Evolutionary conservation across 2,329 filamentous ascomycete genomes (phyloP).

Genomic region (Fusarium pseudocircinatum): DNA sequence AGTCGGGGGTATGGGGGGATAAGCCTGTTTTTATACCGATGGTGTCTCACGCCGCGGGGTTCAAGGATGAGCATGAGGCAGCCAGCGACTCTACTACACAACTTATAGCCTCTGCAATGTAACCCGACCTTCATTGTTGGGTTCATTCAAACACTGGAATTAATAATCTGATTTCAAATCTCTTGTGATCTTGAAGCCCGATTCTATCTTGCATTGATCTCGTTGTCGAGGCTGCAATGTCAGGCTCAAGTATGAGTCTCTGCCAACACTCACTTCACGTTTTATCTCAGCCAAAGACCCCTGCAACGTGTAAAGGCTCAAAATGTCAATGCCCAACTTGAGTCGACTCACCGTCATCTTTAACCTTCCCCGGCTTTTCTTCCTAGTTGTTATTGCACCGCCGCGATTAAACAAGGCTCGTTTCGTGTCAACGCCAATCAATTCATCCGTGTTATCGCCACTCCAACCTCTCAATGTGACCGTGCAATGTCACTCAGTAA

Average conservation of each 20-base stretch:
- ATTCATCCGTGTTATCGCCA: conserved; percentile 14
- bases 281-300: not conserved
- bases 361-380: conserved; percentile 11
- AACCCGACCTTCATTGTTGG: not conserved
- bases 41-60: conserved; percentile 21
- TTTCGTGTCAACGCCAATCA: conserved; percentile 9
- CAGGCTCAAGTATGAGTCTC: not conserved
- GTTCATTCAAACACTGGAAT: not conserved
- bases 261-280: not conserved
- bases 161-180: conserved; percentile 16
- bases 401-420: conserved; percentile 6
- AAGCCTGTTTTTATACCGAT: conserved; percentile 41
- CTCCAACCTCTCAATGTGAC: conserved; percentile 25
- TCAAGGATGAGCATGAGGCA: conserved; percentile 18
- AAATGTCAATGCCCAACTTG: conserved; percentile 28
- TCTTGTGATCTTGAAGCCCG: not conserved
- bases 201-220: conserved; percentile 11
- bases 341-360: conserved; percentile 17
- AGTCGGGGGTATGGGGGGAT: conserved; percentile 31
- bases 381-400: conserved; percentile 20
- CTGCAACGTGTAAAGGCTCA: not conserved
- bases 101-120: conserved; percentile 17
- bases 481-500: conserved; percentile 10
- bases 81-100: not conserved
- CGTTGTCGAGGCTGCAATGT: conserved; percentile 6